Base-by-base conservation (phyloP, 306 rosid genomes). In the Arachis stenosperma region DNA sequence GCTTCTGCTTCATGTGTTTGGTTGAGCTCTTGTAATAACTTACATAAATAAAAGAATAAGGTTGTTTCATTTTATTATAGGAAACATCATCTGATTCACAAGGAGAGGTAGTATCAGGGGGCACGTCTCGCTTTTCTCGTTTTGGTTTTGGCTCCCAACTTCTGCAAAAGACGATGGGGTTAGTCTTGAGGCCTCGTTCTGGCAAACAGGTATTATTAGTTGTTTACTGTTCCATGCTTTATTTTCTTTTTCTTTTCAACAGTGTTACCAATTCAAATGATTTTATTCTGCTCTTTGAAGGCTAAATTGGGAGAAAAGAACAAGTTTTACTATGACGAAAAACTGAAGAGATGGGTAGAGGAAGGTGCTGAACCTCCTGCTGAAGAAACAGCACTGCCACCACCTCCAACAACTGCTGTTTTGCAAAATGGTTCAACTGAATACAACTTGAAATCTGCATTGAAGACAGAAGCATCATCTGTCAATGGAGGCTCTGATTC, bases 271-370 rank as follows among this genome's bases (percentile, higher is more conserved):
- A 29, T 75, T 67, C 53, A 14, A 81, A 60, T 67, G 66, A 70
- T 70, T 56, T 33, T 69, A 51, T 63, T 71, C 39, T 78, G 46
- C 65, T 36, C 61, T 73, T 56, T 77, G 81, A 75, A 93, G 98
- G 98, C 98, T 52, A 93, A 93, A 74, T 83, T 93, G 85, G 98
- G 98, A 54, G 96, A 89, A 54, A 80, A 62, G 73, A 93, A 93
- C 77, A 93, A 93, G 82, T 93, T 93, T 78, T 90, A 90, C 79
- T 93, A 93, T 73, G 93, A 93, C 65, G 96, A 93, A 74, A 85
- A 90, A 47, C 84, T 89, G 67, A 93, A 93, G 84, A 86, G 98
- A 85, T 90, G 98, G 98, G 92, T 93, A 14, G 97, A 90, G 81
- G 90, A 90, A 84, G 97, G 98, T 61, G 96, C 3, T n/a, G 89